These are phyloP conservation scores for Otatea glauca DNA, from an alignment of 176 grass and related monocot genomes.

Conservation along the genomic window DNA sequence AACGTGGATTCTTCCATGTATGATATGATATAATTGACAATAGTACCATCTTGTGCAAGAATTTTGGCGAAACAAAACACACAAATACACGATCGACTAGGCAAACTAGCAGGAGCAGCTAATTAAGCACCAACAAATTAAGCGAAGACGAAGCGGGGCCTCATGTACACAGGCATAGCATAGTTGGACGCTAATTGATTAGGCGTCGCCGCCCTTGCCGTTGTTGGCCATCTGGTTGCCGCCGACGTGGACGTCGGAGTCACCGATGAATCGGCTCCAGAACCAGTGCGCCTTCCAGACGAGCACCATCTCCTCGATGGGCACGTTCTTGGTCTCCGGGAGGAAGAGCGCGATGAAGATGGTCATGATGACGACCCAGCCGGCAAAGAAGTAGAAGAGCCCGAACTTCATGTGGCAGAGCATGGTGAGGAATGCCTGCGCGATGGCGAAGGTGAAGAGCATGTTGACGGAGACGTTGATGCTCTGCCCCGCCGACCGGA, in stretches of 20 bases:
- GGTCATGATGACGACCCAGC: slow-evolving; percentile 92
- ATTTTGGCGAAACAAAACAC: background rate
- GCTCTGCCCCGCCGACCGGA: slow-evolving; percentile 93
- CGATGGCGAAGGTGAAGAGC: slow-evolving; percentile 95
- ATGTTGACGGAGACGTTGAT: slow-evolving; percentile 98
- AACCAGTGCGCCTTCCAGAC: slow-evolving; percentile 90
- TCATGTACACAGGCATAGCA: slow-evolving; percentile 6
- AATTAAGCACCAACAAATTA: background rate
- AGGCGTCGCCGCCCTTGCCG: background rate
- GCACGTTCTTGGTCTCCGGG: slow-evolving; percentile 96
- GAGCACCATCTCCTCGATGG: slow-evolving; percentile 96
- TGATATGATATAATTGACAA: background rate
- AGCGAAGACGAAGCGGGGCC: background rate
- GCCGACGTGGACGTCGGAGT: slow-evolving; percentile 62
- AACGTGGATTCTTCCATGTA: background rate
- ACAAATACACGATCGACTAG: slow-evolving; percentile 10
- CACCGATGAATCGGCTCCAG: slow-evolving; percentile 71
- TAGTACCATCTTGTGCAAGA: slow-evolving; percentile 13
- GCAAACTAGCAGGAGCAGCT: background rate
- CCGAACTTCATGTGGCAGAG: slow-evolving; percentile 94
- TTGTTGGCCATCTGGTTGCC: background rate
- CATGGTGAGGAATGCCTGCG: slow-evolving; percentile 87
- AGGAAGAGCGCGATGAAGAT: slow-evolving; percentile 82
- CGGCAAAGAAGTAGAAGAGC: slow-evolving; percentile 95
- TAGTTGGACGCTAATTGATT: background rate